Conservation (phyloP, 1,284 basidiomycete species). For the Chalciporus sp. region DNA sequence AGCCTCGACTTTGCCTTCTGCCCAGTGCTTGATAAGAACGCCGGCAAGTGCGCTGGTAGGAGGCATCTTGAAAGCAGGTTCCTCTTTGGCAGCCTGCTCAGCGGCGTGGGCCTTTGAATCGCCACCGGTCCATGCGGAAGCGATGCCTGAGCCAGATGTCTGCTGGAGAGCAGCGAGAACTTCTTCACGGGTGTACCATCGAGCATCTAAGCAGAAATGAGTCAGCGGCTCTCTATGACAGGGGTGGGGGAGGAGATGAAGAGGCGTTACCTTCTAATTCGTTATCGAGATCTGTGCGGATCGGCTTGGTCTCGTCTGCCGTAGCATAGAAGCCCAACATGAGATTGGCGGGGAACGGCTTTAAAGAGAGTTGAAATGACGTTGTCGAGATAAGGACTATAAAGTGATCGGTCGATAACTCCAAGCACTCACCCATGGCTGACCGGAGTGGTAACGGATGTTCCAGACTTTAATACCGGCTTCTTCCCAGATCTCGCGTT, state of each 20-base stretch:
- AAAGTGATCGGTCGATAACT: background rate
- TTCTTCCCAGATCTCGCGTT: slow-evolving; percentile 94
- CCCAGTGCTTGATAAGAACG: slow-evolving; percentile 70
- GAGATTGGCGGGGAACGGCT: slow-evolving; percentile 88
- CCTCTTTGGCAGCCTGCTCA: slow-evolving; percentile 24
- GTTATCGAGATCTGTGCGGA: slow-evolving; percentile 91
- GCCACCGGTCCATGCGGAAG: slow-evolving; percentile 23
- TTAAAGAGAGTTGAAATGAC: slow-evolving; percentile 1
- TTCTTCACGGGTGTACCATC: slow-evolving; percentile 83
- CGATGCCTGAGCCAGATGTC: slow-evolving; percentile 41
- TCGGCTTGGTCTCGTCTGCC: slow-evolving; percentile 70
- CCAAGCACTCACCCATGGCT: slow-evolving; percentile 70
- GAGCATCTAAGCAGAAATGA: slow-evolving; percentile 63
- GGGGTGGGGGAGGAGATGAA: background rate
- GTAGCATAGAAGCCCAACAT: slow-evolving; percentile 91
- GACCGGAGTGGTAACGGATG: slow-evolving; percentile 84
- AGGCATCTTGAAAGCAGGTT: slow-evolving; percentile 66
- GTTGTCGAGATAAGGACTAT: slow-evolving; percentile 1
- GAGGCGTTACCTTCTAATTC: slow-evolving; percentile 80
- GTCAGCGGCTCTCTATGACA: background rate
- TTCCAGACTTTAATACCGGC: slow-evolving; percentile 86
- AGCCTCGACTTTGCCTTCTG: slow-evolving; percentile 42
- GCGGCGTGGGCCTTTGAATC: slow-evolving; percentile 14
- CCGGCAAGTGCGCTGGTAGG: slow-evolving; percentile 72
- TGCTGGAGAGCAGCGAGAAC: slow-evolving; percentile 66